These are phyloP conservation scores for Botrytis porri DNA, from an alignment of 2,329 filamentous ascomycete species.

Conservation along the genomic window DNA sequence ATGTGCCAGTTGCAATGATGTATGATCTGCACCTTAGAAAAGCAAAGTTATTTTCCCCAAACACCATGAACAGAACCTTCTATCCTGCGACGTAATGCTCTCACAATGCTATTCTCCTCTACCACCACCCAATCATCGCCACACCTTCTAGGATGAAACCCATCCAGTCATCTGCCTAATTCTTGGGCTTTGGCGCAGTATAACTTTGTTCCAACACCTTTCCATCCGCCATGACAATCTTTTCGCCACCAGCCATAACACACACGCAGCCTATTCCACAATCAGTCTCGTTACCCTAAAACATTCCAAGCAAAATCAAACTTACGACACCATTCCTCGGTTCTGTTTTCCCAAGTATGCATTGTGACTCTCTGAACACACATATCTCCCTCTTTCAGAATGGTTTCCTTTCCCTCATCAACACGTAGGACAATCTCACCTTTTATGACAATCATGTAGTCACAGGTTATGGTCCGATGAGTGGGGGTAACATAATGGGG, in stretches of 20 bases:
- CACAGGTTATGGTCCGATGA: conserved; percentile 44
- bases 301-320: background rate
- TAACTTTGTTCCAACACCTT: conserved; percentile 36
- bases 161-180: background rate
- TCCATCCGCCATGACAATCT: conserved; percentile 42
- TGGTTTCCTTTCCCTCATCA: conserved; percentile 43
- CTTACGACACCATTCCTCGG: conserved; percentile 1
- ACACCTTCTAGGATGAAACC: background rate
- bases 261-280: conserved; percentile 30
- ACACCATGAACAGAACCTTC: background rate
- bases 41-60: too few relatives aligned
- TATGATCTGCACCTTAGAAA: background rate
- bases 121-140: background rate
- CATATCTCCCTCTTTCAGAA: conserved; percentile 41
- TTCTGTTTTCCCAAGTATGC: conserved; percentile 16
- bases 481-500: conserved; percentile 36
- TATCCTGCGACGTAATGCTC: background rate
- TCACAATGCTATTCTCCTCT: background rate
- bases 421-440: conserved; percentile 43
- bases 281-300: background rate
- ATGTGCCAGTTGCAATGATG: background rate
- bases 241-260: conserved; percentile 43
- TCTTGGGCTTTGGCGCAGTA: background rate
- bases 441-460: conserved; percentile 42
- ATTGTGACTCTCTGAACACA: conserved; percentile 43